These are phyloP conservation scores for Puccinia polysora DNA, from an alignment of 1,284 basidiomycete species.

Conservation along the genomic window DNA sequence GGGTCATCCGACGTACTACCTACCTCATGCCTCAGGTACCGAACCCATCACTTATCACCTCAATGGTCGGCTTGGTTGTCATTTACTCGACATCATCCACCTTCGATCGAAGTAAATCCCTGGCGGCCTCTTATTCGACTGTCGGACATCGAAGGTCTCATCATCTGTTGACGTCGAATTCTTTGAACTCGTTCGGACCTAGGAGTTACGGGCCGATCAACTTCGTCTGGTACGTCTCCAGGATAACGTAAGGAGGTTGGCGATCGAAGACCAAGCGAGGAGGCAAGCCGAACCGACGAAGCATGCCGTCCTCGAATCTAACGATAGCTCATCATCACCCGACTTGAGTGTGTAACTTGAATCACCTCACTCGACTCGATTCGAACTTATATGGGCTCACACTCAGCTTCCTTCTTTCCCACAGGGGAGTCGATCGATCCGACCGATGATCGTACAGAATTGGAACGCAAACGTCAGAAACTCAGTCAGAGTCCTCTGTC, in stretches of 20 bases:
- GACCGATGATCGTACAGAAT: neutral
- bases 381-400: neutral
- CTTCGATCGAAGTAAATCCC: constrained; percentile 15
- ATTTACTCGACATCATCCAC: constrained; percentile 16
- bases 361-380: neutral
- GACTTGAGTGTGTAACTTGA: neutral
- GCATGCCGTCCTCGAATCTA: neutral
- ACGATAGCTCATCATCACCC: neutral
- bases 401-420: too few relatives aligned
- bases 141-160: neutral
- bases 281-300: neutral
- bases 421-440: constrained; percentile 9
- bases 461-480: constrained; percentile 8
- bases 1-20: too few relatives aligned
- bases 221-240: constrained; percentile 1
- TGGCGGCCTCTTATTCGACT: neutral
- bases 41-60: constrained; percentile 26
- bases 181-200: neutral
- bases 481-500: neutral
- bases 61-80: constrained; percentile 42
- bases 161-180: neutral
- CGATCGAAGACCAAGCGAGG: neutral
- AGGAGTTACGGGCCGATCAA: constrained; percentile 31
- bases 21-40: constrained; percentile 22
- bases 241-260: constrained; percentile 15